Evolutionary conservation across 2,329 filamentous ascomycete species (phyloP).

Genomic region (Pezicula radicicola): DNA sequence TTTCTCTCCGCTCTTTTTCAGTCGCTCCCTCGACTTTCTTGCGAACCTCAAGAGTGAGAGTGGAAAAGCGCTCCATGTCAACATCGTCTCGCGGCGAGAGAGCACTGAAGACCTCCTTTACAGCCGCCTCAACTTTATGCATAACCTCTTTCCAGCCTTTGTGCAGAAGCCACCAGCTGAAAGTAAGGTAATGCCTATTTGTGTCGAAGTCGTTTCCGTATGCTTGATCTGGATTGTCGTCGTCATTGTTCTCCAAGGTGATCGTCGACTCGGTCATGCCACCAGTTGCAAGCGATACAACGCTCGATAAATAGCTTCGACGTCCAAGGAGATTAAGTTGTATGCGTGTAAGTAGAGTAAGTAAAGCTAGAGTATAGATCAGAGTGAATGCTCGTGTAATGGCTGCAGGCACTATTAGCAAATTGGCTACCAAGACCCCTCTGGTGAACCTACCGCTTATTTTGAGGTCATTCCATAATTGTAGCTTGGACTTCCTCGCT

Average conservation of each 20-base stretch:
- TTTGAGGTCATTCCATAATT: slow-evolving; percentile 96
- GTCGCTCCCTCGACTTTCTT: slow-evolving; percentile 78
- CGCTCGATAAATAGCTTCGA: slow-evolving; percentile 91
- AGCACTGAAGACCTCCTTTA: slow-evolving; percentile 84
- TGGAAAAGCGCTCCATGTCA: slow-evolving; percentile 73
- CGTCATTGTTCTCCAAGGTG: slow-evolving; percentile 88
- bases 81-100: slow-evolving; percentile 88
- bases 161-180: slow-evolving; percentile 97
- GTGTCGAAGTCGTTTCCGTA: slow-evolving; percentile 95
- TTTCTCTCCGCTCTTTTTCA: slow-evolving; percentile 56
- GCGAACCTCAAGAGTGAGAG: slow-evolving; percentile 79
- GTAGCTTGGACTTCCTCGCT: slow-evolving; percentile 74
- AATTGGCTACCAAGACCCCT: slow-evolving; percentile 10
- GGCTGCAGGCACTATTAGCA: slow-evolving; percentile 47
- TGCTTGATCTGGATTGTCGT: slow-evolving; percentile 76
- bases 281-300: slow-evolving; percentile 84
- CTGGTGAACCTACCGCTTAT: slow-evolving; percentile 70
- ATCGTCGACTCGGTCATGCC: slow-evolving; percentile 70
- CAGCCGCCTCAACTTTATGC: slow-evolving; percentile 77
- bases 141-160: slow-evolving; percentile 82
- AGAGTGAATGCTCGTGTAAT: slow-evolving; percentile 89
- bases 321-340: slow-evolving; percentile 96
- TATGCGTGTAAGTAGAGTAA: slow-evolving; percentile 89
- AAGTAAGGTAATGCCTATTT: slow-evolving; percentile 90
- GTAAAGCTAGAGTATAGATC: slow-evolving; percentile 83